These are phyloP conservation scores for Camellia oleifera DNA, from an alignment of 179 eudicot genomes.

Conservation along the genomic window DNA sequence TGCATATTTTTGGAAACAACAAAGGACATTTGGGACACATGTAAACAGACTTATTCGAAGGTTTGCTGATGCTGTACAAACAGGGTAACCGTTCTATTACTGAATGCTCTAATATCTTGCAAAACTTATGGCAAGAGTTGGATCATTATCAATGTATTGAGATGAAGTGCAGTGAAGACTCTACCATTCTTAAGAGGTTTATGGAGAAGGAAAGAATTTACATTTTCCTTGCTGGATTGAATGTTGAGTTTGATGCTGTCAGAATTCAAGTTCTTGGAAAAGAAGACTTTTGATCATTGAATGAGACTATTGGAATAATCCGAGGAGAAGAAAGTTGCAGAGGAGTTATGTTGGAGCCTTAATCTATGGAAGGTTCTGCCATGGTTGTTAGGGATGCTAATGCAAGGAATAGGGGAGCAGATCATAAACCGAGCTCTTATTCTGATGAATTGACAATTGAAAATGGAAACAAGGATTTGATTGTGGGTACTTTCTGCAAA, in stretches of 20 bases:
- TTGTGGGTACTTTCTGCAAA: too few relatives aligned
- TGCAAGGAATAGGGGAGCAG: too few relatives aligned
- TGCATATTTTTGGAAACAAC: neutral
- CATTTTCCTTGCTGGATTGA: neutral
- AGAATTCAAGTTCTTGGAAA: neutral
- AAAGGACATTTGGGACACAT: neutral
- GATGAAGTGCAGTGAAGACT: neutral
- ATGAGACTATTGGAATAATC: neutral
- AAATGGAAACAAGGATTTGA: too few relatives aligned
- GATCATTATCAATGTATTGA: neutral
- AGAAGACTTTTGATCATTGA: neutral
- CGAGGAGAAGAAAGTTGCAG: too few relatives aligned
- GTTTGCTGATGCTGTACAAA: neutral
- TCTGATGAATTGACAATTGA: too few relatives aligned
- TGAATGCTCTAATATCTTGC: neutral
- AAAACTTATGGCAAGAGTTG: neutral
- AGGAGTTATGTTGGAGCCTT: too few relatives aligned
- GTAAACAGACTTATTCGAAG: neutral
- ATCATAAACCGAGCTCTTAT: too few relatives aligned
- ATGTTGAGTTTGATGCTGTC: neutral
- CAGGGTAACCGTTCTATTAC: neutral
- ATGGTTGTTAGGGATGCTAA: too few relatives aligned
- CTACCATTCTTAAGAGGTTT: neutral
- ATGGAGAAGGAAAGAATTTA: neutral
- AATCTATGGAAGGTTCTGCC: too few relatives aligned